Base-by-base conservation (phyloP, 805 yeast species). In the Lachancea dasiensis region DNA sequence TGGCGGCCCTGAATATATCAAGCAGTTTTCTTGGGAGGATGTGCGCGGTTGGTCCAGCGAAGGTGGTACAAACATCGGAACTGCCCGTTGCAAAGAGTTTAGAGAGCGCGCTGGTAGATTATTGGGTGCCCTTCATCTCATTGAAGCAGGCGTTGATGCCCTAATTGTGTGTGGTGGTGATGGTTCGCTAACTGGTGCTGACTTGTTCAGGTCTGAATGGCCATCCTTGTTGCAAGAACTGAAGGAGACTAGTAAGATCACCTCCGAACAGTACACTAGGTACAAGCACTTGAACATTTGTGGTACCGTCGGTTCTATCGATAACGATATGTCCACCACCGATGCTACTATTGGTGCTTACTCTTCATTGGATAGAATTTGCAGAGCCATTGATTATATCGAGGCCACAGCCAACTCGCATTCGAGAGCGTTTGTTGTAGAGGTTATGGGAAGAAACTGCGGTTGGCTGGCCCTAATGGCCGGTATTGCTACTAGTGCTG, bases 391-490 rank as follows among this genome's bases (percentile, higher is more conserved):
- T 45, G 97, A 92, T 64, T 90, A 86, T 67, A 92, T 92, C 50
- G 97, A 89, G 62, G 95, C 97, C 36, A 92, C 98, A 25, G 98
- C 98, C n/a, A 77, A 84, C 49, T 90, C 97, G 2, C 98, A 92
- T 62, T 86, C 95, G 10, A 77, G 98, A 57, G 98, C 98, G 6
- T 92, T 92, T 61, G 96, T 92, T 31, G 84, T 92, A 42, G 98
- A 92, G 62, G 98, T 92, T 27, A 92, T 92, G 98, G 98, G 98
- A 46, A 79, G 98, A 59, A 97, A 92, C 63, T 92, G 98, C 71
- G 98, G 98, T 46, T 92, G 98, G 98, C 74, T 92, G 52, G 97
- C 94, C 1, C 69, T 92, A 50, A 89, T 87, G 92, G 94, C 98
- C 3, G 98, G 97, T 56, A 81, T 90, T 45, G 87, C 97, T 31